Percentiles rank a stretch among this genome's conserved stretches.
phyloP scores from a whole-genome alignment of 2,329 filamentous ascomycete genomes.

The Neofusicoccum sp. region DNA sequence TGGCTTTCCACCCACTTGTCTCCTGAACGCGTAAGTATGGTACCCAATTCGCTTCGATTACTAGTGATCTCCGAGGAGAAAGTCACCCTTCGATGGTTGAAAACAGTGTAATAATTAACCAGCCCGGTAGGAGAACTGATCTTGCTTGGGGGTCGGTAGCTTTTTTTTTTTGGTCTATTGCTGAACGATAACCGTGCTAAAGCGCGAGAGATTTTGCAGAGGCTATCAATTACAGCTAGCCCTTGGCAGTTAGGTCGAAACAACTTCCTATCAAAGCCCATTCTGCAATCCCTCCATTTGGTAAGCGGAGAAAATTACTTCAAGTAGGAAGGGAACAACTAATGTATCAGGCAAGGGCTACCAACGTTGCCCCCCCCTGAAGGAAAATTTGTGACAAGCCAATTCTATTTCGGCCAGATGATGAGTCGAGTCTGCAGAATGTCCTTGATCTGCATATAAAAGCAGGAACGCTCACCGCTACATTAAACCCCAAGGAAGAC shows the following conservation, averaged over 20 bases:
- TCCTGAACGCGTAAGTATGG: not conserved
- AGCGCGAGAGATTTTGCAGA: too few relatives aligned
- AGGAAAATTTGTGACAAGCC: not conserved
- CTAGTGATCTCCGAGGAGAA: too few relatives aligned
- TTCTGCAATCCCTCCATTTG: too few relatives aligned
- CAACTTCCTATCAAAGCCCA: not conserved
- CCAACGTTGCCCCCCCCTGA: not conserved
- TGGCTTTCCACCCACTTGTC: not conserved
- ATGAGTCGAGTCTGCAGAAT: not conserved
- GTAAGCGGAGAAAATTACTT: not conserved
- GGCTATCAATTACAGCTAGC: too few relatives aligned
- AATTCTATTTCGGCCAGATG: not conserved
- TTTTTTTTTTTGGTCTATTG: too few relatives aligned
- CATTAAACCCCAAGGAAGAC: not conserved
- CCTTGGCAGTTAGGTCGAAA: too few relatives aligned
- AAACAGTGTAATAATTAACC: too few relatives aligned
- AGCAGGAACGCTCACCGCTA: not conserved
- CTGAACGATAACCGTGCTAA: too few relatives aligned
- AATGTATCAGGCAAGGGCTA: conserved; percentile 3
- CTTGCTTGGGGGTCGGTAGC: too few relatives aligned
- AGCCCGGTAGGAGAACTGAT: too few relatives aligned
- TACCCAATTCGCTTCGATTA: not conserved
- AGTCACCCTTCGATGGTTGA: too few relatives aligned
- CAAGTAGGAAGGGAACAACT: not conserved
- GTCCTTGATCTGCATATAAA: not conserved